Conservation (phyloP, 352 stramenopile genomes). For the Globisporangium cystogenes region DNA sequence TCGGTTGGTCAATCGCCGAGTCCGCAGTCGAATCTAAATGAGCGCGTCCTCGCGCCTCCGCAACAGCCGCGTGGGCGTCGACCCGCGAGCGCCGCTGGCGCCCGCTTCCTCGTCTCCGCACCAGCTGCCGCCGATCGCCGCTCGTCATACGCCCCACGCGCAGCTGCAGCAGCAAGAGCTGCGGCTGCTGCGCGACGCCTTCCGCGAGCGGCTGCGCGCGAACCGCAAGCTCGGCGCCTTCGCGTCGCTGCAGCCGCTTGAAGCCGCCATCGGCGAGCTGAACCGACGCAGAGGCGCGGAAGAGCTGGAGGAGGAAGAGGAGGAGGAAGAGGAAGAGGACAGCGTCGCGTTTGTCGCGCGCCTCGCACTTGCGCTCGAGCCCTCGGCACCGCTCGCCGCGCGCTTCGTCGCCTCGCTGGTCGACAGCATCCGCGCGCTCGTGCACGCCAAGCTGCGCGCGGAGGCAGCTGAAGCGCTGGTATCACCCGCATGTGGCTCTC, state of each 20-base stretch:
- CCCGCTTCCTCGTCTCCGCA: background rate
- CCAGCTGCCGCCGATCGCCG: constrained; percentile 14
- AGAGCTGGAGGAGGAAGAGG: background rate
- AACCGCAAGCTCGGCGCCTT: constrained; percentile 14
- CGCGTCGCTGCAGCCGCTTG: constrained; percentile 3
- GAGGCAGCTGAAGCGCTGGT: constrained; percentile 4
- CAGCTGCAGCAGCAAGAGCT: constrained; percentile 17
- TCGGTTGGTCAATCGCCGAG: too few relatives aligned
- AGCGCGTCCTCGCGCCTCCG: background rate
- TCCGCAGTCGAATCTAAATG: too few relatives aligned
- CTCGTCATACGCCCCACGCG: background rate
- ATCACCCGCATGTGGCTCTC: background rate
- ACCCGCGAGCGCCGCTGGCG: background rate
- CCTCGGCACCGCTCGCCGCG: constrained; percentile 10
- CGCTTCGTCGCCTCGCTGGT: constrained; percentile 17
- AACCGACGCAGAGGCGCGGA: background rate
- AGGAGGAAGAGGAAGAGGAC: constrained; percentile 7
- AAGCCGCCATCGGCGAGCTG: background rate
- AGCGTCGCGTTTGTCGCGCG: constrained; percentile 9
- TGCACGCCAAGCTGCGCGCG: constrained; percentile 16
- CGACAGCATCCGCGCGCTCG: constrained; percentile 7
- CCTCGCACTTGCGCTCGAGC: constrained; percentile 1
- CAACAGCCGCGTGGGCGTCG: constrained; percentile 13
- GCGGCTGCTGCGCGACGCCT: constrained; percentile 12
- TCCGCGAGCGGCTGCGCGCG: constrained; percentile 14